Base-by-base conservation (phyloP, 1,284 basidiomycete genomes). In the Pholiota adiposa region DNA sequence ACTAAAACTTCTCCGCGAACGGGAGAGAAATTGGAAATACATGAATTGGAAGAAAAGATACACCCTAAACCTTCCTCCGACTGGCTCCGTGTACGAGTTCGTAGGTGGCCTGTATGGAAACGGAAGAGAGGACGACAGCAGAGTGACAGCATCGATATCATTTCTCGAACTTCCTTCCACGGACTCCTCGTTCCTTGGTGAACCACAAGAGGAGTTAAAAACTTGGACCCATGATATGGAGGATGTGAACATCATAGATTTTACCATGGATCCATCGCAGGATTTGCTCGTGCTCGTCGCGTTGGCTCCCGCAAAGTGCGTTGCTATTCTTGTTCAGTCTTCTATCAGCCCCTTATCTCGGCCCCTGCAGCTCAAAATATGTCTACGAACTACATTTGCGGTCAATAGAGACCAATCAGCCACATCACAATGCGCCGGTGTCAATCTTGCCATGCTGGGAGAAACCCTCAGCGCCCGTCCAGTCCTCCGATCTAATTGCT, bases 221-320 rank as follows among this genome's bases (percentile, higher is more conserved):
- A 69, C 67, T 40, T 82, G 79, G 81, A 78, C 76, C 0, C 77
- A 82, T 62, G 56, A 66, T 23, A 76, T 77, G 69, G 65, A 64
- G 23, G 75, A 76, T 43, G 57, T 79, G 29, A 72, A 70, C 33
- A 75, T 83, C 50, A 73, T 83, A 25, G 82, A 84, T 64, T 83
- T 83, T 54, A 82, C 82, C 0, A 82, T 84, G 76, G 82, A 83
- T 69, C 82, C 81, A 7, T 71, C 75, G 2, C 81, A 84, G 67
- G 81, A 84, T 65, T 66, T 85, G 8, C 71, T 84, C 23, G 77
- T 81, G 11, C 75, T 84, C 11, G 75, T 84, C 18, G 73, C 77
- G 5, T 69, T 78, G 6, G 74, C 80, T 1, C 72, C 74, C 29
- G 61, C 70, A n/a, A 70, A 75, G 83, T 83, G 62, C 60, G 80